Conservation (phyloP, 1,284 basidiomycete species). For the Boletus subluridellus region DNA sequence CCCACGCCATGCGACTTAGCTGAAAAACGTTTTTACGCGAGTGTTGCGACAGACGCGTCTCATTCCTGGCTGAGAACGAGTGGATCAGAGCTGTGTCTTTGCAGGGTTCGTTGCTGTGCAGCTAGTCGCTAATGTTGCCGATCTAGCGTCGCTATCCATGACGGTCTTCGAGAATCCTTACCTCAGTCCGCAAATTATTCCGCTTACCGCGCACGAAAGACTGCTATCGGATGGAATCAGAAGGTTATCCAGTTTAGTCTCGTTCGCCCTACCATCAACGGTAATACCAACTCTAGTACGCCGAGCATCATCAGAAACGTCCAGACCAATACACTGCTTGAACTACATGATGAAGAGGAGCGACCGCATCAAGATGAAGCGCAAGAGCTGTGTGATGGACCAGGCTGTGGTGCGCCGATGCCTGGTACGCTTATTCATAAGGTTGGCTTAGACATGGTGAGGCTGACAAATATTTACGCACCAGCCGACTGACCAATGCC, state of each 20-base stretch:
- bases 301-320: conserved; percentile 2
- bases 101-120: conserved; percentile 22
- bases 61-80: conserved; percentile 9
- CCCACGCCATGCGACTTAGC: conserved; percentile 10
- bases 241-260: conserved; percentile 4
- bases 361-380: conserved; percentile 7
- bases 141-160: conserved; percentile 10
- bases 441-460: conserved; percentile 1
- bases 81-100: conserved; percentile 20
- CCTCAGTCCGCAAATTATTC: conserved; percentile 4
- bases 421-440: conserved; percentile 10
- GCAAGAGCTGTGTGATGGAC: conserved; percentile 13
- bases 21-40: conserved; percentile 25
- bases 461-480: conserved; percentile 25
- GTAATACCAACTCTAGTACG: background rate
- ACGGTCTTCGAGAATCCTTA: conserved; percentile 12
- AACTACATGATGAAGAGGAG: conserved; percentile 1
- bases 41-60: conserved; percentile 4
- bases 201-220: background rate
- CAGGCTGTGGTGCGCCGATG: conserved; percentile 11
- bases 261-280: conserved; percentile 1
- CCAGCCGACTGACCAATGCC: conserved; percentile 11
- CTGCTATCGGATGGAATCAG: conserved; percentile 14
- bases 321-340: conserved; percentile 5
- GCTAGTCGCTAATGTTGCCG: conserved; percentile 5